Evolutionary conservation across 106 monocot genomes (phyloP), one percentile per base, ranked within the genome.

Genomic region (Posidonia australis): DNA sequence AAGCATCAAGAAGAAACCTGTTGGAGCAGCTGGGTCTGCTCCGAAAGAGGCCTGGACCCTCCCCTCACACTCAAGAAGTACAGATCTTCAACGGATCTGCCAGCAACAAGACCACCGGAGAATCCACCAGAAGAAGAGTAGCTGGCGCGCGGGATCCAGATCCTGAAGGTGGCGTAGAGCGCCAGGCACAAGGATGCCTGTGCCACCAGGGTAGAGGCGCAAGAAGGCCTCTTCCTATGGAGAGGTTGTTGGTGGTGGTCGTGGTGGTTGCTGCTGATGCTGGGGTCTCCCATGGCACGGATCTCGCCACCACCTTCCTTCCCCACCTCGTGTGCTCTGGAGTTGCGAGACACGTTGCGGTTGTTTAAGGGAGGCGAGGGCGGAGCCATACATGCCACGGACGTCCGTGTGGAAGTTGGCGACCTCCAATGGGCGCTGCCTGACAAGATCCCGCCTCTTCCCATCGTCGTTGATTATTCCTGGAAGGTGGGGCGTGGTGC

Each of bases 1-100:
- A 3, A 58, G 11, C 2, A 14, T 54, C 53, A 21, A 51, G 10
- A 43, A 43, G 41, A 46, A 46, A 77, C 80, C 76, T 73, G 68
- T 2, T 20, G 52, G 29, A 81, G 72, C 45, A 81, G 71, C 1
- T 60, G 72, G 51, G 52, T 42, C 63, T 81, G 76, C 13, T 58
- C 25, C 18, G 46, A 22, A 12, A 41, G 43, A 56, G 69, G 72
- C 58, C 80, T 62, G 18, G 49, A 14, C 1, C 76, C 68, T 61
- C 78, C 82, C 12, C 44, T 32, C 19, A 82, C 82, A 69, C 86
- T 87, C 13, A 87, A 29, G 58, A 87, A 87, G 76, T 77, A 77
- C 51, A 79, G 69, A 62, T 83, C 83, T 57, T 83, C 83, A 27
- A 13, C 26, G 43, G 10, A 32, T 41, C 42, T 51, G 12, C 48